Evolutionary conservation across 1,139 yeast species (phyloP).

Genomic region (Debaryomyces udenii): DNA sequence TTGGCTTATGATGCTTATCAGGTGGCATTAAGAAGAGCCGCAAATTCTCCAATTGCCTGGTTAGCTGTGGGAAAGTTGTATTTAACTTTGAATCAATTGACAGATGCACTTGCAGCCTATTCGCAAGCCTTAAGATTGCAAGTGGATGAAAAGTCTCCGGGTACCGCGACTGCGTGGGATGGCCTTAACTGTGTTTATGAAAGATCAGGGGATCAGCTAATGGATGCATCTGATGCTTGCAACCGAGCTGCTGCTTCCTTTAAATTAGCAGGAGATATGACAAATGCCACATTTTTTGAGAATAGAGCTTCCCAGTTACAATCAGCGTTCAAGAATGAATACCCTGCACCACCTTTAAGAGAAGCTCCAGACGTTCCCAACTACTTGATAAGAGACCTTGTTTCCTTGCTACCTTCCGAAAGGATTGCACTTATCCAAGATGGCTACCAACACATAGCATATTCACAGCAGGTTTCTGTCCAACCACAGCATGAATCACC

Average conservation of each 20-base stretch:
- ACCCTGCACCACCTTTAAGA: slow-evolving; percentile 46
- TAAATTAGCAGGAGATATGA: slow-evolving; percentile 49
- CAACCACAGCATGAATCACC: slow-evolving; percentile 4
- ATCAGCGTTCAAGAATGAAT: slow-evolving; percentile 46
- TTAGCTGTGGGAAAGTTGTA: slow-evolving; percentile 65
- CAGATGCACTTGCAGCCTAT: slow-evolving; percentile 69
- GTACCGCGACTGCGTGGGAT: slow-evolving; percentile 66
- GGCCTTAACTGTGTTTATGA: slow-evolving; percentile 67
- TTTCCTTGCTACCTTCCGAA: slow-evolving; percentile 46
- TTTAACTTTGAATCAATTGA: slow-evolving; percentile 58
- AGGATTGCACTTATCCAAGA: slow-evolving; percentile 43
- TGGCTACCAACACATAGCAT: slow-evolving; percentile 3
- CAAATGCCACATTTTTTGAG: slow-evolving; percentile 44
- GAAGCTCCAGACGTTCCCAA: slow-evolving; percentile 56
- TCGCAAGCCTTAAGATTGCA: slow-evolving; percentile 62
- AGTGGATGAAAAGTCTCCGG: slow-evolving; percentile 51
- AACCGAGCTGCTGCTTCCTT: slow-evolving; percentile 54
- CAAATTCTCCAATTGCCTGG: slow-evolving; percentile 63
- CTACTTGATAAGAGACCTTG: slow-evolving; percentile 49
- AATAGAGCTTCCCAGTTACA: slow-evolving; percentile 45
- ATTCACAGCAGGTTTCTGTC: neutral
- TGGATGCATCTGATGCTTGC: slow-evolving; percentile 65
- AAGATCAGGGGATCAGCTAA: slow-evolving; percentile 60
- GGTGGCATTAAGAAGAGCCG: slow-evolving; percentile 56
- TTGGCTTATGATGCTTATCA: slow-evolving; percentile 62